phyloP scores from a whole-genome alignment of 768 basidiomycete species.

The Filobasidium wieringae region DNA sequence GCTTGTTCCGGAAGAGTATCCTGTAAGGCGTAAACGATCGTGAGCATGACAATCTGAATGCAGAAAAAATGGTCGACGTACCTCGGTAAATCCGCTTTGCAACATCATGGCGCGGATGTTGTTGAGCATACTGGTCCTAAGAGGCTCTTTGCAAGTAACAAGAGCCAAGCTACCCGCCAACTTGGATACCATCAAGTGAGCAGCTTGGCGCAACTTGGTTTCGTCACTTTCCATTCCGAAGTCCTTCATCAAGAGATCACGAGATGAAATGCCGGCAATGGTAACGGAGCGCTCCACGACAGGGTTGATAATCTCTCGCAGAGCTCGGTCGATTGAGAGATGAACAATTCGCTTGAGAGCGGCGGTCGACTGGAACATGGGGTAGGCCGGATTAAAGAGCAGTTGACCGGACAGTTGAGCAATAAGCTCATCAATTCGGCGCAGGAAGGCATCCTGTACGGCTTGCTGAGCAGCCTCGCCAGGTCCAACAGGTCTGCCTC shows the following conservation, averaged over 20 bases:
- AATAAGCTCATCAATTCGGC: constrained; percentile 38
- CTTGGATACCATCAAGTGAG: constrained; percentile 91
- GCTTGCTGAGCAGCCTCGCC: constrained; percentile 49
- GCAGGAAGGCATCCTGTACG: constrained; percentile 36
- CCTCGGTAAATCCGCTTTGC: constrained; percentile 84
- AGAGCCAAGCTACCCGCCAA: constrained; percentile 90
- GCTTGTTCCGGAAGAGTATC: constrained; percentile 73
- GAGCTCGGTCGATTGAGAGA: constrained; percentile 80
- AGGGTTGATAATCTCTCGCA: constrained; percentile 94
- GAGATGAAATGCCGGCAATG: constrained; percentile 92
- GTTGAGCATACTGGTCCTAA: constrained; percentile 78
- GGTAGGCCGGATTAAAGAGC: constrained; percentile 61
- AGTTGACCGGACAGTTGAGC: constrained; percentile 57
- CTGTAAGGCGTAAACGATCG: constrained; percentile 25
- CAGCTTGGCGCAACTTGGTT: constrained; percentile 77
- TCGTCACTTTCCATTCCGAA: constrained; percentile 88
- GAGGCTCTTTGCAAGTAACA: constrained; percentile 95
- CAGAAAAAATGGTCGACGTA: constrained; percentile 36
- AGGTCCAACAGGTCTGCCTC: constrained; percentile 50
- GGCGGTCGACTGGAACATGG: constrained; percentile 60
- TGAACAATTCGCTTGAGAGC: constrained; percentile 82
- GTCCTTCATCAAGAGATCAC: constrained; percentile 89
- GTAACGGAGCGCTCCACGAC: constrained; percentile 97
- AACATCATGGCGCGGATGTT: constrained; percentile 65
- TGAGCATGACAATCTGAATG: background rate